A percentile compares a stretch with the other conserved stretches of the same genome.
These are phyloP conservation scores for Vitis rupestris DNA, from an alignment of 164 flowering plant genomes.

Conservation along the genomic window DNA sequence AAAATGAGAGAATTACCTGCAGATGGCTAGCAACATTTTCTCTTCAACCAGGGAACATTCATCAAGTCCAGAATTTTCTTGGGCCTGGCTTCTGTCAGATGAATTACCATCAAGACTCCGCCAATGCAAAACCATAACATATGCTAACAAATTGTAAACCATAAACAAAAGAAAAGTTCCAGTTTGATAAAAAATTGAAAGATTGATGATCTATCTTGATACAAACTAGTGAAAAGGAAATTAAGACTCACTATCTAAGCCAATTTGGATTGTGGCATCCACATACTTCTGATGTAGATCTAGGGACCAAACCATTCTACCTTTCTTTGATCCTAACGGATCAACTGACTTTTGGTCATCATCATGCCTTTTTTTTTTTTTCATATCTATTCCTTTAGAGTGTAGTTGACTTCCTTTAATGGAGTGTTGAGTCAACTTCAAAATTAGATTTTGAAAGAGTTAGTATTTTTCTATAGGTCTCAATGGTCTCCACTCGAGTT, in stretches of 20 bases:
- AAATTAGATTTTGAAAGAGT: no score
- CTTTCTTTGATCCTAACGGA: slow-evolving; percentile 5
- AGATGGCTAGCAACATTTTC: slow-evolving; percentile 42
- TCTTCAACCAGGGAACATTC: slow-evolving; percentile 29
- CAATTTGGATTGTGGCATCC: slow-evolving; percentile 4
- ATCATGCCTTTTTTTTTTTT: slow-evolving; percentile 7
- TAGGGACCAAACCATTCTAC: neutral
- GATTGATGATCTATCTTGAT: slow-evolving; percentile 1
- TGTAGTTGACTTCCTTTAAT: no score
- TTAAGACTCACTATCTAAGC: neutral
- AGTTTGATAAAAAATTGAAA: no score
- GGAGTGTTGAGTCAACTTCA: no score
- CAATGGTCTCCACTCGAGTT: no score
- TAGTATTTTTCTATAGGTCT: no score
- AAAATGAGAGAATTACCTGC: slow-evolving; percentile 18
- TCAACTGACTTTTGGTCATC: slow-evolving; percentile 1
- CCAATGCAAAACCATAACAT: neutral
- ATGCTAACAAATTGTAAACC: neutral
- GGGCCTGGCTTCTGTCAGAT: slow-evolving; percentile 25
- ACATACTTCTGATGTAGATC: slow-evolving; percentile 8
- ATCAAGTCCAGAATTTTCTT: slow-evolving; percentile 30
- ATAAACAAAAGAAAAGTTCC: no score
- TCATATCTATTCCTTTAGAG: slow-evolving; percentile 6
- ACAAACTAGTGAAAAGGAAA: no score
- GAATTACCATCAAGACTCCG: neutral